Percentiles rank a stretch among this genome's conserved stretches.
Evolutionary conservation across 805 yeast species (phyloP).

Genomic region (Ogataea parapolymorpha): DNA sequence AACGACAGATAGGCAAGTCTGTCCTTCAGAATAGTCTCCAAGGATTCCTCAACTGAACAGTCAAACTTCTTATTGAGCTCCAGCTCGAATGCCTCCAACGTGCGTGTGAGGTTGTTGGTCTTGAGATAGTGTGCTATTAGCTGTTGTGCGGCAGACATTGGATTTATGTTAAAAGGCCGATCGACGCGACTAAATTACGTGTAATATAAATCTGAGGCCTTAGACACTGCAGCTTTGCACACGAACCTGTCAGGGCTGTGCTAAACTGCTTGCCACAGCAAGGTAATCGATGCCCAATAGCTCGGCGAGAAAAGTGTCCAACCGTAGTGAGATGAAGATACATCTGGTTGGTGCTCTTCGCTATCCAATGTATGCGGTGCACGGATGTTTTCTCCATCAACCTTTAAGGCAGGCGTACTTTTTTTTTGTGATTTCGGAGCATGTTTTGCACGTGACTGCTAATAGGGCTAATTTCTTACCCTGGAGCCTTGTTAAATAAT

Average conservation of each 20-base stretch:
- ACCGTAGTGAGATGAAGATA: no score
- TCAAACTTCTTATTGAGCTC: slow-evolving; percentile 38
- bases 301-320: no score
- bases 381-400: no score
- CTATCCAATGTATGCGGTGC: no score
- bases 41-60: slow-evolving; percentile 32
- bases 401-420: background rate
- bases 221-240: no score
- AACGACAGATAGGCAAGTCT: slow-evolving; percentile 27
- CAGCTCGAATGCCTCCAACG: slow-evolving; percentile 46
- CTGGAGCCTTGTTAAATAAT: slow-evolving; percentile 7
- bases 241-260: no score
- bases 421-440: background rate
- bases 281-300: no score
- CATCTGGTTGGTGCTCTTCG: no score
- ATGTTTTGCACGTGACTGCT: slow-evolving; percentile 5
- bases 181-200: slow-evolving; percentile 6
- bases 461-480: slow-evolving; percentile 4
- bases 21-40: slow-evolving; percentile 36
- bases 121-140: slow-evolving; percentile 60
- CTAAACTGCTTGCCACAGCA: no score
- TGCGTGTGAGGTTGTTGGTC: slow-evolving; percentile 42
- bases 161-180: background rate
- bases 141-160: slow-evolving; percentile 17
- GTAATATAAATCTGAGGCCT: no score